Conservation (phyloP, 139 green algal genomes). For the Chara braunii region DNA sequence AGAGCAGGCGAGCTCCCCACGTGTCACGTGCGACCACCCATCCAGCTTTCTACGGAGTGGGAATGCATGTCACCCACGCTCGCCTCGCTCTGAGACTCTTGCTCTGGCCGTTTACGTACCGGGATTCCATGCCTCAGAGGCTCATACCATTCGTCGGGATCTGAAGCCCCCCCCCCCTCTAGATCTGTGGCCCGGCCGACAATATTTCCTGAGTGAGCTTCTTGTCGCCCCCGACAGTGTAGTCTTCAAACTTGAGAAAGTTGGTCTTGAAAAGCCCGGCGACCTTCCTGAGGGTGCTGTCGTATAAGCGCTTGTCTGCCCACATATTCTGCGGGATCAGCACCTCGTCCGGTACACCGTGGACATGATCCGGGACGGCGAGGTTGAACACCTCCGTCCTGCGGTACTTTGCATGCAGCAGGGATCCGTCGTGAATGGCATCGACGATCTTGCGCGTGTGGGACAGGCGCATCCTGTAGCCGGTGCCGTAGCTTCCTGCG, state of each 20-base stretch:
- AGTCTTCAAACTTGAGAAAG: constrained; percentile 2
- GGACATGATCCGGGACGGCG: constrained; percentile 54
- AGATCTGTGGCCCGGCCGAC: constrained; percentile 22
- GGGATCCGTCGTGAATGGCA: constrained; percentile 81
- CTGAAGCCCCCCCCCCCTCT: too few species aligned
- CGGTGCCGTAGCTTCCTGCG: constrained; percentile 58
- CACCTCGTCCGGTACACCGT: constrained; percentile 62
- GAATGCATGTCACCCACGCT: too few species aligned
- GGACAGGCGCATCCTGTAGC: constrained; percentile 77
- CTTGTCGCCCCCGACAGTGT: not conserved
- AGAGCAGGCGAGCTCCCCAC: too few species aligned
- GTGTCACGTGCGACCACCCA: too few species aligned
- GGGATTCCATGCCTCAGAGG: too few species aligned
- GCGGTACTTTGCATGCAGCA: constrained; percentile 52
- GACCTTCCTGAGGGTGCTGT: not conserved
- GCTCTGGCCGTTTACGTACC: too few species aligned
- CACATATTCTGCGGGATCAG: too few species aligned
- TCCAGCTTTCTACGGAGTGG: too few species aligned
- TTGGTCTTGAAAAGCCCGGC: constrained; percentile 9
- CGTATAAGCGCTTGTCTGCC: not conserved
- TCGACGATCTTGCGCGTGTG: constrained; percentile 91
- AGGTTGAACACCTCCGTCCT: constrained; percentile 73
- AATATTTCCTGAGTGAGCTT: constrained; percentile 34
- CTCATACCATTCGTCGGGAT: too few species aligned
- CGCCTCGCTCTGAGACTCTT: too few species aligned